Evolutionary conservation across 208 protist genomes (phyloP), one percentile per base, ranked within the genome.

Genomic region (Trypanosoma lewisi): DNA sequence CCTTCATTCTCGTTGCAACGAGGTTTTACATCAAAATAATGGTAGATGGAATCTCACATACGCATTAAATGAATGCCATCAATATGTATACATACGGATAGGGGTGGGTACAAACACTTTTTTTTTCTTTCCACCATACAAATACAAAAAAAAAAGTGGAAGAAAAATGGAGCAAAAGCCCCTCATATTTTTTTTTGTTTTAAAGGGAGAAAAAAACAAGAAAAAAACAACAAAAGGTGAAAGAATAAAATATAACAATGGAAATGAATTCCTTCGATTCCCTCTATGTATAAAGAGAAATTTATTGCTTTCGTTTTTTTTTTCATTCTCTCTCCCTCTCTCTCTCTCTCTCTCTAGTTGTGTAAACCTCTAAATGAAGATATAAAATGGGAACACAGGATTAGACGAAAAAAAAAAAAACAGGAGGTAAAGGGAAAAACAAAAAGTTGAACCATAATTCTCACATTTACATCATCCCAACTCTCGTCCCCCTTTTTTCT

Each of bases 171-270:
- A n/a, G n/a, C n/a, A n/a, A n/a, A n/a, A n/a, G n/a, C n/a, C n/a
- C n/a, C n/a, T n/a, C n/a, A n/a, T n/a, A n/a, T n/a, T n/a, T n/a
- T n/a, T n/a, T n/a, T n/a, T n/a, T n/a, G n/a, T n/a, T n/a, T n/a
- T n/a, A n/a, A n/a, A 44, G 31, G n/a, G 33, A 37, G 44, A 36
- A 58, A 42, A 44, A 37, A 23, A 50, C 21, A 23, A 50, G 52
- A 50, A 62, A 77, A 55, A 60, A 70, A 67, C 62, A 63, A 65
- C 71, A 39, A 56, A 48, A 47, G 52, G 17, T 4, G 8, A 45
- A 60, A 44, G 1, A 52, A 53, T 17, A 53, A 48, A 56, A 31
- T 56, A 49, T 37, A 58, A 37, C 11, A 56, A 3, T 28, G 41
- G 21, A 63, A 52, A 36, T 25, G 16, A 34, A 50, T 39, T 17